Evolutionary conservation across 208 protist species (phyloP).

Genomic region (Naegleria gruberi): DNA sequence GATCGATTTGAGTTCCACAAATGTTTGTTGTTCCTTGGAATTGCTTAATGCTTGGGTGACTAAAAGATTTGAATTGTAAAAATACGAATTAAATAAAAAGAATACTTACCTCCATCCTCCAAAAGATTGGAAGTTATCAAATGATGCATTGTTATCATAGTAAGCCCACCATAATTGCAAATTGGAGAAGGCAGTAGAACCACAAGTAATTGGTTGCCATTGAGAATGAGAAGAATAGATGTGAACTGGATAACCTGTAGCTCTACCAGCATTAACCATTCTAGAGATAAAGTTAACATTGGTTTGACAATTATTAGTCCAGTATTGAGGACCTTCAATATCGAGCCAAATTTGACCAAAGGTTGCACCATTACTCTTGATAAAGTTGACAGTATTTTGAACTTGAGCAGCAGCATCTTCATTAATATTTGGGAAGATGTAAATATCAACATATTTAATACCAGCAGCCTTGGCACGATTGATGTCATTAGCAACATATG

Average conservation of each 20-base stretch:
- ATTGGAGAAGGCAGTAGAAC: background rate
- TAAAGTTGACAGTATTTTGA: background rate
- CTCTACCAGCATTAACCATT: background rate
- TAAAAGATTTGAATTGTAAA: no score
- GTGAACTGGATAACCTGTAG: background rate
- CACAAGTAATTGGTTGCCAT: background rate
- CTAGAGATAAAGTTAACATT: background rate
- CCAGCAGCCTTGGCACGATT: constrained; percentile 1
- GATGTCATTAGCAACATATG: background rate
- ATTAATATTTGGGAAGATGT: background rate
- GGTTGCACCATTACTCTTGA: background rate
- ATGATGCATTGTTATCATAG: background rate
- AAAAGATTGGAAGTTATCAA: background rate
- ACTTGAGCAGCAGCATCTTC: background rate
- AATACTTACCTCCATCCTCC: background rate
- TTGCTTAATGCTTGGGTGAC: background rate
- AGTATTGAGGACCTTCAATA: background rate
- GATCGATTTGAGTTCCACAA: background rate
- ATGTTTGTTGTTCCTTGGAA: background rate
- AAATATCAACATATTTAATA: background rate
- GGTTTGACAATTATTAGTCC: background rate
- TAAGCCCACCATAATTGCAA: background rate
- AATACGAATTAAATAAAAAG: no score
- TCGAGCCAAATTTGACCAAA: constrained; percentile 10
- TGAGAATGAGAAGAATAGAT: background rate